A percentile compares a stretch with the other conserved stretches of the same genome.
Conservation (phyloP, 2,329 filamentous ascomycete genomes). For the Cytospora piceicola region DNA sequence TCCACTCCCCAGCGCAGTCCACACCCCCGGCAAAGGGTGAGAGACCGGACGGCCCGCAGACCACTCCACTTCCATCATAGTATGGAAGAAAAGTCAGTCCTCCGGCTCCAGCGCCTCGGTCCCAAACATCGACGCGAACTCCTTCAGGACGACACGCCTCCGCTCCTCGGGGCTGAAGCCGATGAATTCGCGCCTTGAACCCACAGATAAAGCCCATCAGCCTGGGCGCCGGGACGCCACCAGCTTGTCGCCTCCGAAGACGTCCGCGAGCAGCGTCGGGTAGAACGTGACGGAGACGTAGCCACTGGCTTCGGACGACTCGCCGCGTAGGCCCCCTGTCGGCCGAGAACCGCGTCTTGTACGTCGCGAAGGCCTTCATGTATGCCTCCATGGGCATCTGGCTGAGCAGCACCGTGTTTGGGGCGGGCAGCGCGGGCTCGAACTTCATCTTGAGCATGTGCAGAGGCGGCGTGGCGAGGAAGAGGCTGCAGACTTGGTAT, state of each 20-base stretch:
- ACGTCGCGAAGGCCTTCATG: slow-evolving; percentile 10
- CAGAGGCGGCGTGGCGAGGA: too few relatives aligned
- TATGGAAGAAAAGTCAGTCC: slow-evolving; percentile 29
- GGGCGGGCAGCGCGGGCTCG: too few relatives aligned
- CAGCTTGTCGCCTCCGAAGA: background rate
- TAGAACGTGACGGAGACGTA: slow-evolving; percentile 26
- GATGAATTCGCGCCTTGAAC: slow-evolving; percentile 27
- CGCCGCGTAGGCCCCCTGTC: slow-evolving; percentile 29
- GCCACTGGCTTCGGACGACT: slow-evolving; percentile 23
- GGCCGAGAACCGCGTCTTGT: slow-evolving; percentile 30
- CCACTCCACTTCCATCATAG: slow-evolving; percentile 31
- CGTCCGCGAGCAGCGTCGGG: slow-evolving; percentile 11
- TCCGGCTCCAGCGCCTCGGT: slow-evolving; percentile 31
- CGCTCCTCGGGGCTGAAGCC: slow-evolving; percentile 26
- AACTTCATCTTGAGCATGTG: too few relatives aligned
- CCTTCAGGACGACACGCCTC: slow-evolving; percentile 28
- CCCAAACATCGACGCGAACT: slow-evolving; percentile 29
- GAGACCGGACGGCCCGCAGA: slow-evolving; percentile 19
- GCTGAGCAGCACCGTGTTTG: too few relatives aligned
- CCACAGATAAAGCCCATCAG: slow-evolving; percentile 29
- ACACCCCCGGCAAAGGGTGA: slow-evolving; percentile 28
- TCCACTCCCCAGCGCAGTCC: slow-evolving; percentile 29
- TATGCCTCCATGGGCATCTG: too few relatives aligned
- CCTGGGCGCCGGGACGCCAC: slow-evolving; percentile 18
- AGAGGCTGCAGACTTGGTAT: too few relatives aligned